Conservation (phyloP, 2,329 filamentous ascomycete genomes). For the Zymoseptoria tritici region DNA sequence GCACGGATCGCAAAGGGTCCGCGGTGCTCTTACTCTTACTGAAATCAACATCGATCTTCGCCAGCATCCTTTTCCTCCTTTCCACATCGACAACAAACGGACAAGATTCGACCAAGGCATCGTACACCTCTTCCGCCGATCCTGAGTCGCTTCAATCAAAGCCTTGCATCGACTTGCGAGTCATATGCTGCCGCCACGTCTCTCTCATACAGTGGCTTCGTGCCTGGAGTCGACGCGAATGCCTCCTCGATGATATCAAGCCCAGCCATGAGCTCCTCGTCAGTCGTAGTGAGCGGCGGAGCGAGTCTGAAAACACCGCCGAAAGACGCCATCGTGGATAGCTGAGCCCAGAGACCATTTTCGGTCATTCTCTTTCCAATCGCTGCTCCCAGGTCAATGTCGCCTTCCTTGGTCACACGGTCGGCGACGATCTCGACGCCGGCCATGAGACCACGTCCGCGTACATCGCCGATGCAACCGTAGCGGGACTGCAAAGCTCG, state of each 20-base stretch:
- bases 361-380: conserved; percentile 20
- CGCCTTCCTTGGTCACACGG: conserved; percentile 18
- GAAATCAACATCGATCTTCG: too few relatives aligned
- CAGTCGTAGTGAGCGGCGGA: conserved; percentile 24
- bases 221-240: conserved; percentile 41
- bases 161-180: neutral
- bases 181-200: neutral
- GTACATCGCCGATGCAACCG: conserved; percentile 27
- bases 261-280: conserved; percentile 37
- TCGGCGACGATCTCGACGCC: conserved; percentile 27
- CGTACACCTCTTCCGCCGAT: neutral
- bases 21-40: too few relatives aligned
- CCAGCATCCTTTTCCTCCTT: neutral
- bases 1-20: too few relatives aligned
- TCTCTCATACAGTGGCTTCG: conserved; percentile 24
- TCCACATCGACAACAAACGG: neutral
- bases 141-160: neutral
- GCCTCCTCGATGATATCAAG: conserved; percentile 51
- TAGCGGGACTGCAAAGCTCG: conserved; percentile 19
- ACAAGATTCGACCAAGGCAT: neutral
- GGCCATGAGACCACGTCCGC: conserved; percentile 25
- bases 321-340: conserved; percentile 23
- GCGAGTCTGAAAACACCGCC: conserved; percentile 26
- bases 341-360: conserved; percentile 23
- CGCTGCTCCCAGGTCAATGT: conserved; percentile 20